These are phyloP conservation scores for Xerocomellus amylosporus DNA, from an alignment of 768 basidiomycete genomes.

Conservation along the genomic window DNA sequence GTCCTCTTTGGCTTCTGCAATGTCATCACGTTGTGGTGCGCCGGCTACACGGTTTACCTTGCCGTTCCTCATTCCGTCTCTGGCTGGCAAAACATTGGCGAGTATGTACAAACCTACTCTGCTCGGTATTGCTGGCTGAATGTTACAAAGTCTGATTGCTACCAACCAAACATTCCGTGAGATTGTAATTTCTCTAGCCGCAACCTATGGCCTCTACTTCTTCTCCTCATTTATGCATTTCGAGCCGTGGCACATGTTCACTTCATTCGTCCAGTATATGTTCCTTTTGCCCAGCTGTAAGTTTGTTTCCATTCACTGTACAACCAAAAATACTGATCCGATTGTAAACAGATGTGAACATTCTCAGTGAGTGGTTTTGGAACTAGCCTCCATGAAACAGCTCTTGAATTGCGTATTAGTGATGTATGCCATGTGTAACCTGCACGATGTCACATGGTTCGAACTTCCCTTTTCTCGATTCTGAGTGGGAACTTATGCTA, in stretches of 20 bases:
- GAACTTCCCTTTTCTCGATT: conserved; percentile 1
- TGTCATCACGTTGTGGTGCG: conserved; percentile 82
- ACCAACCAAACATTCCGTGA: conserved; percentile 73
- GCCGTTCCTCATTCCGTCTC: conserved; percentile 71
- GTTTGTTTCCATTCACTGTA: conserved; percentile 20
- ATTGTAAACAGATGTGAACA: conserved; percentile 60
- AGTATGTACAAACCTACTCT: conserved; percentile 44
- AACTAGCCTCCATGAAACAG: background rate
- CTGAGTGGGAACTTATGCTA: conserved; percentile 1
- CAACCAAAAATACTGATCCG: conserved; percentile 7
- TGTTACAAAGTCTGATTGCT: conserved; percentile 49
- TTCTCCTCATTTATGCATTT: conserved; percentile 83
- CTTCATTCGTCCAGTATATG: conserved; percentile 88
- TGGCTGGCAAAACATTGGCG: conserved; percentile 70
- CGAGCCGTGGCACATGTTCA: conserved; percentile 98
- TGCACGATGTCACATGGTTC: conserved; percentile 83
- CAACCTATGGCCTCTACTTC: conserved; percentile 83
- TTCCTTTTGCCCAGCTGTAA: conserved; percentile 78
- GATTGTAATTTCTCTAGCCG: conserved; percentile 76
- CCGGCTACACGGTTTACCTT: conserved; percentile 85
- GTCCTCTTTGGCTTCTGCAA: conserved; percentile 77
- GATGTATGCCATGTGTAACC: conserved; percentile 94
- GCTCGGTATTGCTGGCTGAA: conserved; percentile 24
- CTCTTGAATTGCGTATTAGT: conserved; percentile 36
- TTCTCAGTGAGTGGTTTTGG: conserved; percentile 52